Base-by-base conservation (phyloP, 208 protist species). In the Leptomonas seymouri region DNA sequence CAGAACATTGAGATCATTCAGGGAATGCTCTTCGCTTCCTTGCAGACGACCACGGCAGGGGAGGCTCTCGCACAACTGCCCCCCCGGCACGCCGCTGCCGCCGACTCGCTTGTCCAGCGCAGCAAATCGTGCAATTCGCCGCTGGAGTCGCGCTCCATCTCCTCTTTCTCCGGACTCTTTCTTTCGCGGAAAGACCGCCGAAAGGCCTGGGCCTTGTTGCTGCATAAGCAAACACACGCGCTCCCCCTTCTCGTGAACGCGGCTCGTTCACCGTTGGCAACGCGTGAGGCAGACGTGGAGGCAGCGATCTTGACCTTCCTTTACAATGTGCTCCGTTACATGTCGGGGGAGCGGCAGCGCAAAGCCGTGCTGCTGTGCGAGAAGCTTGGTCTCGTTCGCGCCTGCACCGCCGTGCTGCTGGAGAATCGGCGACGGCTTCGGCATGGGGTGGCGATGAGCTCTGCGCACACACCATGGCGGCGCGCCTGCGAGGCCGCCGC, bases 311-410 rank as follows among this genome's bases (percentile, higher is more conserved):
- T 92, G 20, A 87, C 85, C 11, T 53, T 93, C 23, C 46, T 95
- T 12, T 95, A 93, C 74, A 93, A 93, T 58, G 66, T 95, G 5
- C 66, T 93, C 28, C 78, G 74, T 30, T 74, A 71, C 45, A 74
- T 82, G 64, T 14, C 78, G 12, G 34, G 48, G 8, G 73, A 82
- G 23, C 72, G 77, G 64, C 76, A 83, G 65, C 31, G 61, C 31
- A 80, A 66, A 54, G 68, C 80, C 0, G 75, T 90, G 59, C 72
- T 71, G 23, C 31, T 80, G 12, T 93, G 90, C 63, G 80, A 77
- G 57, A 78, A 82, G 42, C 51, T 87, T 18, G 81, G 81, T 2
- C 42, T 93, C 0, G 54, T 86, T 25, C 76, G 80, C 21, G 54
- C 70, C 25, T 87, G 82, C 65, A 65, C 56, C n/a, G 44, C 65